Percentiles rank a stretch among this genome's conserved stretches.
These are phyloP conservation scores for Puccinia hordei DNA, from an alignment of 1,284 basidiomycete species.

Conservation along the genomic window DNA sequence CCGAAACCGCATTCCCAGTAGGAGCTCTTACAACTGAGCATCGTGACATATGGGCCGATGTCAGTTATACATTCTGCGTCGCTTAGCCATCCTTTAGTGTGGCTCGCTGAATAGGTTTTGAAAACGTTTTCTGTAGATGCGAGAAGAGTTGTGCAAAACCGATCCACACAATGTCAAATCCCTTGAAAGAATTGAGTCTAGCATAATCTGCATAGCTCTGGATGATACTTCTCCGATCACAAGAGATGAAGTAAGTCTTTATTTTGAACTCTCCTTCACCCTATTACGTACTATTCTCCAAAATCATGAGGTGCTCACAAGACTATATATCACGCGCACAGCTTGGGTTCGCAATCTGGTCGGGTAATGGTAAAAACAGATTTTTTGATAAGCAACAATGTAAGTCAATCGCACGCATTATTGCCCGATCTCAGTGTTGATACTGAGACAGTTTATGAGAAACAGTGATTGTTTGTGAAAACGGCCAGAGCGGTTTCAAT, in stretches of 20 bases:
- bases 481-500: conserved; percentile 87
- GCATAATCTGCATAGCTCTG: conserved; percentile 82
- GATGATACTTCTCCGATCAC: conserved; percentile 79
- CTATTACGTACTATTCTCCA: no score
- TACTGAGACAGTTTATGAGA: conserved; percentile 7
- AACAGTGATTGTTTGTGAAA: conserved; percentile 83
- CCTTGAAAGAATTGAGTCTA: conserved; percentile 81
- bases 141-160: conserved; percentile 67
- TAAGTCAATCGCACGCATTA: conserved; percentile 61
- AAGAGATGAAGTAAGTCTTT: conserved; percentile 68
- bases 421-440: background rate
- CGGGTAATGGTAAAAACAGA: conserved; percentile 85
- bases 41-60: conserved; percentile 85
- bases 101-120: background rate
- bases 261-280: no score
- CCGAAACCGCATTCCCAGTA: conserved; percentile 65
- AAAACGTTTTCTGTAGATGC: conserved; percentile 62
- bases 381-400: conserved; percentile 98
- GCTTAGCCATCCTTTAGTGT: background rate
- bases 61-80: conserved; percentile 57
- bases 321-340: background rate
- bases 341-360: conserved; percentile 74
- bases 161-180: conserved; percentile 70
- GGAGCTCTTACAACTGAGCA: conserved; percentile 86
- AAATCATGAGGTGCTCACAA: background rate